Evolutionary conservation across 2,329 filamentous ascomycete genomes (phyloP).

Genomic region (Pseudocercospora crystallina): DNA sequence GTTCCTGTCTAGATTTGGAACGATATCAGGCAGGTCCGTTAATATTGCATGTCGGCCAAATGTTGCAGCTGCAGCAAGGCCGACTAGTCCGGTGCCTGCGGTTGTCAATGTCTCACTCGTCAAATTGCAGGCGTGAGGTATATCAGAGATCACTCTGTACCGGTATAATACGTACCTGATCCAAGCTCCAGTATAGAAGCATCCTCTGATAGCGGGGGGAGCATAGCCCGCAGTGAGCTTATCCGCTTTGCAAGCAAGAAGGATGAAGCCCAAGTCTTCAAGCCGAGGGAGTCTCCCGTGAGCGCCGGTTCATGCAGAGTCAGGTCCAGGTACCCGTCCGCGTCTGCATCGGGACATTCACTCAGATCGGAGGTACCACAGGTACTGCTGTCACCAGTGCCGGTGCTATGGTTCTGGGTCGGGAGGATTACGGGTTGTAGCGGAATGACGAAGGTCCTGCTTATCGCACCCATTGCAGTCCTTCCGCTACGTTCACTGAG

Average conservation of each 20-base stretch:
- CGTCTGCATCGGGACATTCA: too few species aligned
- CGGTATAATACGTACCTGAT: conserved; percentile 55
- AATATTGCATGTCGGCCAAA: conserved; percentile 67
- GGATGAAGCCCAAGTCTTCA: conserved; percentile 95
- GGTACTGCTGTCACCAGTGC: conserved; percentile 15
- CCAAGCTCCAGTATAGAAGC: conserved; percentile 70
- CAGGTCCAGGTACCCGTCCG: conserved; percentile 56
- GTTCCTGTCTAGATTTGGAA: conserved; percentile 77
- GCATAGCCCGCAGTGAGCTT: conserved; percentile 31
- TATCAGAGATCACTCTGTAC: too few species aligned
- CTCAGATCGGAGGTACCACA: too few species aligned
- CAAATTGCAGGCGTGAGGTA: too few species aligned
- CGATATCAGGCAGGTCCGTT: conserved; percentile 82
- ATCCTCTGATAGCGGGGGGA: conserved; percentile 16
- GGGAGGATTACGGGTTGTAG: conserved; percentile 11
- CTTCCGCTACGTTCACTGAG: conserved; percentile 85
- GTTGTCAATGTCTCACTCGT: too few species aligned
- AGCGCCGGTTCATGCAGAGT: conserved; percentile 81
- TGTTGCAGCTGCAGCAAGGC: conserved; percentile 75
- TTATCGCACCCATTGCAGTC: conserved; percentile 64
- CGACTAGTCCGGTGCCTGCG: conserved; percentile 72
- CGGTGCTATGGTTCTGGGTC: conserved; percentile 16
- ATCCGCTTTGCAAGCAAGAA: conserved; percentile 80
- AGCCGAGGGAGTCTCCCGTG: conserved; percentile 81
- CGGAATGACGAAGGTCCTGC: conserved; percentile 58